A percentile compares a stretch with the other conserved stretches of the same genome.
These are phyloP conservation scores for Lolium perenne DNA, from an alignment of 176 grass and related monocot species.

Conservation along the genomic window DNA sequence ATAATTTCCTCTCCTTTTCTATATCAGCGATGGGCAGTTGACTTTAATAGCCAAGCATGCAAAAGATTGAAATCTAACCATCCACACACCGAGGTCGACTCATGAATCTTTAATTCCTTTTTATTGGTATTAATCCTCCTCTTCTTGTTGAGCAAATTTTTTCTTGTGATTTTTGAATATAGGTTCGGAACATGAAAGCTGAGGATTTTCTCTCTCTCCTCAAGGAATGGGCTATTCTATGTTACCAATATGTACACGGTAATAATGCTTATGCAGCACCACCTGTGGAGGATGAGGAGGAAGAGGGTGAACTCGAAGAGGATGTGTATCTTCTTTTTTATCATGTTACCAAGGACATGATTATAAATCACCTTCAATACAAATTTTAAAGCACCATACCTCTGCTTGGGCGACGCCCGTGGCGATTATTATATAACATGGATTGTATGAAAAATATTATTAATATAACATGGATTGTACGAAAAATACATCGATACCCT, in stretches of 20 bases:
- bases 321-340: no score
- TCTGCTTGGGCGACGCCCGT: no score
- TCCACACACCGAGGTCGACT: conserved; percentile 64
- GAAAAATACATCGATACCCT: no score
- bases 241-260: conserved; percentile 43
- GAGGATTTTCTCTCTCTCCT: conserved; percentile 77
- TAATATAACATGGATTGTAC: no score
- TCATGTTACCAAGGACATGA: no score
- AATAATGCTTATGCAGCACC: background rate
- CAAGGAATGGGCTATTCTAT: conserved; percentile 62
- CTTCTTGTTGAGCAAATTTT: background rate
- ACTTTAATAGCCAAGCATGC: conserved; percentile 65
- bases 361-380: no score
- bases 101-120: background rate
- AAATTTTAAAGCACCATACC: no score
- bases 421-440: no score
- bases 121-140: background rate
- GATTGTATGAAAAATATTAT: no score
- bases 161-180: conserved; percentile 1
- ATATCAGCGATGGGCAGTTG: conserved; percentile 77
- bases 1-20: background rate
- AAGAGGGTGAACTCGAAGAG: conserved; percentile 29
- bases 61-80: conserved; percentile 84
- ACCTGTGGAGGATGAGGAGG: conserved; percentile 39
- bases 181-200: conserved; percentile 82